Base-by-base conservation (phyloP, 306 rosid genomes). In the Cicer chorassanicum region DNA sequence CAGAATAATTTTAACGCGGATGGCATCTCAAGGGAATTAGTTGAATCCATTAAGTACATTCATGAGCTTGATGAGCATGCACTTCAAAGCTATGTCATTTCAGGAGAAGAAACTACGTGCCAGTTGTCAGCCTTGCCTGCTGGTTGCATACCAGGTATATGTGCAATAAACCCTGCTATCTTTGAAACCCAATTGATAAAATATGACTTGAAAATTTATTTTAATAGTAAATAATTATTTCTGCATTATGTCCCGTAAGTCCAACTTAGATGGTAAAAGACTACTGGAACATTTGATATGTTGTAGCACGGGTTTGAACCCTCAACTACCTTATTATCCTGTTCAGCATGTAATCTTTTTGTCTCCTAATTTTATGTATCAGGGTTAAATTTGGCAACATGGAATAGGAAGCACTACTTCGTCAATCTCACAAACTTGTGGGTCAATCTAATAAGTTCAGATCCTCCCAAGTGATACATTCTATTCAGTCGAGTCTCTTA, bases 381-480 rank as follows among this genome's bases (percentile, higher is more conserved):
- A 94, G 98, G 97, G 40, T 65, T 91, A 79, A 79, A 86, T 73
- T 81, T 86, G 83, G 90, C 84, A 71, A 70, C 77, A 70, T 94
- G 97, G 98, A 89, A 90, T 34, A 95, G 89, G 72, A 77, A 87
- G 82, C 80, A 70, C 74, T 91, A 72, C 89, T 82, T 88, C 12
- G 70, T 94, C 73, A 83, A 75, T 29, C 86, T 94, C 2, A 96
- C 94, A 4, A 91, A 94, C 83, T 72, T 94, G 83, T 94, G 98
- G 98, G 68, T 82, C 50, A 94, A 94, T 87, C 86, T 85, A 65
- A 75, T 94, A 66, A 83, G 89, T 76, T 69, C 86, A 6, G 88
- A 82, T 78, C 87, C 90, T 64, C 97, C 96, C 16, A 21, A 57
- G 79, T 82, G 80, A 79, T 43, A 24, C 55, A 63, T 71, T 68